Conservation (phyloP, 768 basidiomycete species). For the Leccinum rimulosum region DNA sequence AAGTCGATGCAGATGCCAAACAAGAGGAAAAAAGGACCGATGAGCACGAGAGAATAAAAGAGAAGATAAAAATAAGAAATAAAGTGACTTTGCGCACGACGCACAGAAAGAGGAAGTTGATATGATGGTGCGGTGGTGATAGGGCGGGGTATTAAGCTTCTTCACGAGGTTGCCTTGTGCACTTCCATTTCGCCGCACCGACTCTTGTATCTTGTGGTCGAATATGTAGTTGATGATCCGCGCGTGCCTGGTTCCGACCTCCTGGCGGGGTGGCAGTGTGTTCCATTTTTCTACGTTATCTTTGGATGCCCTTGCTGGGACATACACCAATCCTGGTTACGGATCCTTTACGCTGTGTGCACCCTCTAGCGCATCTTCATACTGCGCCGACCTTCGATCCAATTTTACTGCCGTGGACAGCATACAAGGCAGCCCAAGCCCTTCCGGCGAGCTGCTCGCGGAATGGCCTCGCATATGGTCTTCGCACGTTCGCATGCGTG, state of each 20-base stretch:
- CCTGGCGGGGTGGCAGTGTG: neutral
- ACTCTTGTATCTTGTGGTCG: neutral
- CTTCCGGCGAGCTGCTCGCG: conserved; percentile 24
- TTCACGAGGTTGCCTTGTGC: conserved; percentile 19
- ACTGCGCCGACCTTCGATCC: conserved; percentile 24
- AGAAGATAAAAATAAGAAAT: neutral
- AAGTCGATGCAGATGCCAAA: no score
- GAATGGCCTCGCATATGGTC: conserved; percentile 35
- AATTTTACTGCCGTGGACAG: conserved; percentile 31
- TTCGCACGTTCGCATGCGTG: conserved; percentile 36
- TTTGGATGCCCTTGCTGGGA: conserved; percentile 34
- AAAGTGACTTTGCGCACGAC: conserved; percentile 2
- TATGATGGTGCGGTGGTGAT: conserved; percentile 3
- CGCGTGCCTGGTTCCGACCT: neutral
- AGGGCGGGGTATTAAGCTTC: conserved; percentile 19
- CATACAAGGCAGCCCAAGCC: neutral
- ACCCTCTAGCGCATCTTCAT: conserved; percentile 19
- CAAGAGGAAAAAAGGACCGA: neutral
- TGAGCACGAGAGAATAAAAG: neutral
- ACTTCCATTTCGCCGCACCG: conserved; percentile 1
- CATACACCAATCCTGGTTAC: conserved; percentile 38
- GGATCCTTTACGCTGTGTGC: conserved; percentile 38
- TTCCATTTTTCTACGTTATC: neutral
- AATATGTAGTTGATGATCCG: no score
- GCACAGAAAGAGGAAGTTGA: neutral